Conservation (phyloP, 2,329 filamentous ascomycete species). For the Pseudopithomyces chartarum region DNA sequence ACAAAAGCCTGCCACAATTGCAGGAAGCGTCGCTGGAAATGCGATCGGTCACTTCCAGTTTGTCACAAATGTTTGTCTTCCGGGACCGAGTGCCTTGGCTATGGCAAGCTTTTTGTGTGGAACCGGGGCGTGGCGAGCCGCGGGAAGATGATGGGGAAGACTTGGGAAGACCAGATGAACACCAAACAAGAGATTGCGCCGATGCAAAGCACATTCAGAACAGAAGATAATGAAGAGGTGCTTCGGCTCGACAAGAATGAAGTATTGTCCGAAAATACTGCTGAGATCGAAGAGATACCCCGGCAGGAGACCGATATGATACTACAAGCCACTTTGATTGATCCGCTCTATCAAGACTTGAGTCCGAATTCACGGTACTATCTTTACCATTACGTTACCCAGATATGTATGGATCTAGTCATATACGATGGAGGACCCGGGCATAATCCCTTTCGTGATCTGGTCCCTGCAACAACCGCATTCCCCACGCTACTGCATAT, state of each 20-base stretch:
- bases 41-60: slow-evolving; percentile 63
- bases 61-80: slow-evolving; percentile 64
- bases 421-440: slow-evolving; percentile 50
- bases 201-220: neutral
- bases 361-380: slow-evolving; percentile 53
- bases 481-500: slow-evolving; percentile 54
- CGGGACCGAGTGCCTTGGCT: slow-evolving; percentile 65
- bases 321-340: slow-evolving; percentile 53
- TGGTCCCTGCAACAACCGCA: slow-evolving; percentile 52
- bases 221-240: neutral
- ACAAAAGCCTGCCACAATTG: slow-evolving; percentile 64
- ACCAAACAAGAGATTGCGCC: slow-evolving; percentile 18
- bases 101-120: slow-evolving; percentile 66
- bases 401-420: slow-evolving; percentile 61
- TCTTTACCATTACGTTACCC: slow-evolving; percentile 53
- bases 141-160: slow-evolving; percentile 60
- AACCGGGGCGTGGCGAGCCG: slow-evolving; percentile 58
- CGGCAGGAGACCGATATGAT: slow-evolving; percentile 22
- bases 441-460: slow-evolving; percentile 55
- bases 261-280: neutral
- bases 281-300: neutral
- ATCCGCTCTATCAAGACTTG: slow-evolving; percentile 63
- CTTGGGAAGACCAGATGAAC: slow-evolving; percentile 47
- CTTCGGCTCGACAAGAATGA: neutral
- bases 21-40: slow-evolving; percentile 64